Conservation (phyloP, 2,329 filamentous ascomycete species). For the Metarhizium anisopliae region DNA sequence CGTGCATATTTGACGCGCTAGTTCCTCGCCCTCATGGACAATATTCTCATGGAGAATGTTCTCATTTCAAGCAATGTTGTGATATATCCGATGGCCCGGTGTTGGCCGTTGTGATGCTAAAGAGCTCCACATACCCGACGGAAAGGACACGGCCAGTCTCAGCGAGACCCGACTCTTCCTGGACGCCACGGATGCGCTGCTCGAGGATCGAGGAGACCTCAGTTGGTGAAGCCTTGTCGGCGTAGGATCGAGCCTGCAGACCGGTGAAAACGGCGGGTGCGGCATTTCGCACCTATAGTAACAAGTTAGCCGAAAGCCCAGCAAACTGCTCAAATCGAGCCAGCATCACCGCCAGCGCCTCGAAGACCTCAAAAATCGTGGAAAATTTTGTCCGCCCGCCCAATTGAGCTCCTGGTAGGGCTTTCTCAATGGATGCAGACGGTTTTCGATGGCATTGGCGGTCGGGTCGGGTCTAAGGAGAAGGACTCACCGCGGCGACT, state of each 20-base stretch:
- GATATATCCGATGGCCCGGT: not conserved
- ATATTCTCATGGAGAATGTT: not conserved
- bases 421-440: slow-evolving; percentile 22
- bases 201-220: slow-evolving; percentile 99
- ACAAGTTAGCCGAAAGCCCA: slow-evolving; percentile 43
- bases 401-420: slow-evolving; percentile 27
- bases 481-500: slow-evolving; percentile 83
- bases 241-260: slow-evolving; percentile 67
- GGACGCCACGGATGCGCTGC: slow-evolving; percentile 96
- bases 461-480: slow-evolving; percentile 29
- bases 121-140: slow-evolving; percentile 72
- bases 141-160: slow-evolving; percentile 99
- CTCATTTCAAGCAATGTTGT: not conserved
- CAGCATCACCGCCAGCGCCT: slow-evolving; percentile 8
- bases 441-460: slow-evolving; percentile 36
- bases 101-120: not conserved
- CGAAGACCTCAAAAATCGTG: not conserved
- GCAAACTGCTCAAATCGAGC: slow-evolving; percentile 27
- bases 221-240: slow-evolving; percentile 88
- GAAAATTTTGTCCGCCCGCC: slow-evolving; percentile 9
- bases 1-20: not conserved
- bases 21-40: not conserved
- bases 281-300: slow-evolving; percentile 71
- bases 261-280: slow-evolving; percentile 66
- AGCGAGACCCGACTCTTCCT: slow-evolving; percentile 91